Conservation (phyloP, 2,329 filamentous ascomycete species). For the Xylaria polymorpha region DNA sequence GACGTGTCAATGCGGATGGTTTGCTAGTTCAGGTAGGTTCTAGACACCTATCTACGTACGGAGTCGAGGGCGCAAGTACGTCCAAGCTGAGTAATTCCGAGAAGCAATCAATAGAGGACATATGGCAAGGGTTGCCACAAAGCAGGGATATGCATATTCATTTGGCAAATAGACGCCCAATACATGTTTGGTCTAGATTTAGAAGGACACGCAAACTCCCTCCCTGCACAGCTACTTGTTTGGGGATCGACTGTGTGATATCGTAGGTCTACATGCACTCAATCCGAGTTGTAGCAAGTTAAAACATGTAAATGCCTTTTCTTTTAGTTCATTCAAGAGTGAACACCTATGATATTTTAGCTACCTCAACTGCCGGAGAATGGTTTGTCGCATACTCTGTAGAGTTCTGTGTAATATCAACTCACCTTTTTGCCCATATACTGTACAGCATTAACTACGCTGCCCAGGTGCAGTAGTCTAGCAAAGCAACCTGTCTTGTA, state of each 20-base stretch:
- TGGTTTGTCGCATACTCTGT: background rate
- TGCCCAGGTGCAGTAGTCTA: no score
- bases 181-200: conserved; percentile 5
- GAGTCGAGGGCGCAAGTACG: background rate
- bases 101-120: conserved; percentile 4
- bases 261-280: background rate
- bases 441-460: no score
- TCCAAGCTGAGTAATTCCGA: background rate
- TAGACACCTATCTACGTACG: background rate
- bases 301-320: background rate
- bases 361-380: background rate
- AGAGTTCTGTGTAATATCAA: background rate
- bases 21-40: background rate
- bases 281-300: background rate
- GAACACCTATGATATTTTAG: background rate
- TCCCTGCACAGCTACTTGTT: background rate
- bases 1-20: background rate
- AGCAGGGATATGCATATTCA: conserved; percentile 5
- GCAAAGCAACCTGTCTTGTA: background rate
- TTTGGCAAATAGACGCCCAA: background rate
- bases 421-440: background rate
- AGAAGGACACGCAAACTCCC: conserved; percentile 4
- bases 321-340: background rate
- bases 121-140: background rate
- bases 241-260: background rate